Evolutionary conservation across 2,329 filamentous ascomycete genomes (phyloP), one percentile per base, ranked within the genome.

Genomic region (Fusarium mexicanum): DNA sequence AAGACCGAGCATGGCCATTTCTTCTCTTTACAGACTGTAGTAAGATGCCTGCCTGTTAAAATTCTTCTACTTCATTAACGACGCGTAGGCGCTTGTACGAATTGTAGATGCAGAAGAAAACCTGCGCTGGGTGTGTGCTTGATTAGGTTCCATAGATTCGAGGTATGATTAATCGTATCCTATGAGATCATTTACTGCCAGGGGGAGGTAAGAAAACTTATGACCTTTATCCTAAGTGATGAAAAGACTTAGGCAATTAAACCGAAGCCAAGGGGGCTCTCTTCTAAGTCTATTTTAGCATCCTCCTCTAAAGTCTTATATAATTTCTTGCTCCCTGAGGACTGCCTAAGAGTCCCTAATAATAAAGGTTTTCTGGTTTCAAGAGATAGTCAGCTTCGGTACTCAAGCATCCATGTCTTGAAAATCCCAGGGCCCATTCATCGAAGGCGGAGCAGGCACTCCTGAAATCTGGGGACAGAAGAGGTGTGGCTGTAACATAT

Each of bases 391-490:
- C 59, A 57, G 29, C n/a, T 66, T 71, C 61, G 61, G 68, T 61
- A 58, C 67, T 64, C 71, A 63, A 55, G 50, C 62, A 62, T 38
- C 53, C 62, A 58, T 64, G 61, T 61, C 43, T 37, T 47, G 22
- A 64, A 54, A 35, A 46, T 50, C 50, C 58, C 47, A 64, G 65
- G 69, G 64, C 51, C 69, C 67, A 55, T 61, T 41, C 48, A 64
- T 54, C 33, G 48, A 66, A 60, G 63, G 69, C 54, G 76, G 71
- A 61, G 75, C 70, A 44, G 67, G 61, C 63, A 61, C 67, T 75
- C 76, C 76, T 78, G 76, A 78, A 78, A 78, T 78, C 76, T 78
- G 76, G 76, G 71, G 76, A 61, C 62, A 37, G 50, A 41, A 64
- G 65, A 64, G 71, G 76, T 54, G 76, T 74, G 69, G 54, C n/a